These are phyloP conservation scores for Punica granatum DNA, from an alignment of 345 rosid genomes.

Conservation along the genomic window DNA sequence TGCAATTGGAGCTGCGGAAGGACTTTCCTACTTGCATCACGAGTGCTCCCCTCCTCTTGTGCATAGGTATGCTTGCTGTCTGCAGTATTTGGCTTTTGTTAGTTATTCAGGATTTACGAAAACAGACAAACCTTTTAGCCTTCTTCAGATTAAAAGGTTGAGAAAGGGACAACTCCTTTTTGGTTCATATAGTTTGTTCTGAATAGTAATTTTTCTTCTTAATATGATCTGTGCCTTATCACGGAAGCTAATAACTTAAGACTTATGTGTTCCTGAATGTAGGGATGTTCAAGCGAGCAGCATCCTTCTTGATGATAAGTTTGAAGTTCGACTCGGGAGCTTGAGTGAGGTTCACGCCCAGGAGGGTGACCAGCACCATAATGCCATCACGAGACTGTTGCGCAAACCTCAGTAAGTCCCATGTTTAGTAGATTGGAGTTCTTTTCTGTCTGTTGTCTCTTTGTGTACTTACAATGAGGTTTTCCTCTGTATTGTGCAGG, in stretches of 20 bases:
- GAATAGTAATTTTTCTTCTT: background rate
- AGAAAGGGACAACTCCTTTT: background rate
- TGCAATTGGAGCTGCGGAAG: constrained; percentile 87
- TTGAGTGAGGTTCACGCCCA: constrained; percentile 55
- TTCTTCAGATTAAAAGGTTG: background rate
- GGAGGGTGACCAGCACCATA: constrained; percentile 64
- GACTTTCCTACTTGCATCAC: constrained; percentile 73
- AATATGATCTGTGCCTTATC: background rate
- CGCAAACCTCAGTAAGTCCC: constrained; percentile 67
- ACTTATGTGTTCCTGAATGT: constrained; percentile 10
- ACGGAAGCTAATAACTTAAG: background rate
- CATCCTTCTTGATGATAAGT: constrained; percentile 88
- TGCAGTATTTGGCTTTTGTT: constrained; percentile 3
- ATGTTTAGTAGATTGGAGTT: background rate
- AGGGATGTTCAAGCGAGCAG: constrained; percentile 97
- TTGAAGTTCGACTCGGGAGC: constrained; percentile 94
- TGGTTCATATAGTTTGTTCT: background rate
- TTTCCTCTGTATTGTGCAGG: constrained; percentile 31
- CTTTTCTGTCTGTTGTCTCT: background rate
- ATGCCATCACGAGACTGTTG: constrained; percentile 51
- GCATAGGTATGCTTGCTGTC: constrained; percentile 56
- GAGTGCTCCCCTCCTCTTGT: constrained; percentile 84
- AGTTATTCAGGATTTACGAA: background rate
- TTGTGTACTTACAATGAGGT: constrained; percentile 7
- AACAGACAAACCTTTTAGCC: background rate